phyloP scores from a whole-genome alignment of 129 eudicot genomes.

The Lactuca saligna region DNA sequence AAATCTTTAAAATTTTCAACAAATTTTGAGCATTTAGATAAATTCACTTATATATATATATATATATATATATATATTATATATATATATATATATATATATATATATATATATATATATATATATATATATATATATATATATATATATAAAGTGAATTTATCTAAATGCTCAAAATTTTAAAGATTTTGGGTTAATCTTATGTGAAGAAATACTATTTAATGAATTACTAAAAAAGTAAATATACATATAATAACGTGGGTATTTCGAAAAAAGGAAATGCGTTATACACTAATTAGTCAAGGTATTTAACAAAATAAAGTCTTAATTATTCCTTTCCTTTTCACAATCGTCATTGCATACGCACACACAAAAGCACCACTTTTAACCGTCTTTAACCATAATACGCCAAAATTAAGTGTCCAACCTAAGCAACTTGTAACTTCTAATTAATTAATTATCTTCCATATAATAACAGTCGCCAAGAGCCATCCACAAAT shows the following conservation, averaged over 20 bases:
- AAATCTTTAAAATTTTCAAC: no score
- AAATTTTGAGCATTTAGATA: no score
- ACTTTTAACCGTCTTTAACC: conserved; percentile 24
- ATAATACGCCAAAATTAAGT: conserved; percentile 17
- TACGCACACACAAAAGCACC: conserved; percentile 30
- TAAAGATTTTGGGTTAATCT: not conserved
- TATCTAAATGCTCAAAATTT: not conserved
- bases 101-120: no score
- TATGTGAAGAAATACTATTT: not conserved
- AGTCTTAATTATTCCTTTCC: conserved; percentile 7
- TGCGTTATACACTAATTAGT: not conserved
- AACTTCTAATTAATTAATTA: not conserved
- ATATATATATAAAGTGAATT: not conserved
- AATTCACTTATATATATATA: no score
- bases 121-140: no score
- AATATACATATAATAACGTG: not conserved
- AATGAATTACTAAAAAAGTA: not conserved
- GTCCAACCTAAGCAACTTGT: conserved; percentile 17
- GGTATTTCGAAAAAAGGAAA: not conserved
- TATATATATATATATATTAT: no score
- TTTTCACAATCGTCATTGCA: conserved; percentile 29
- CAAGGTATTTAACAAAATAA: conserved; percentile 1
- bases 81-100: no score
- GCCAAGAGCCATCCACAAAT: not conserved
- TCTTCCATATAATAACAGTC: not conserved